A percentile compares a stretch with the other conserved stretches of the same genome.
phyloP scores from a whole-genome alignment of 2,329 filamentous ascomycete genomes.

The Dissoconium aciculare region DNA sequence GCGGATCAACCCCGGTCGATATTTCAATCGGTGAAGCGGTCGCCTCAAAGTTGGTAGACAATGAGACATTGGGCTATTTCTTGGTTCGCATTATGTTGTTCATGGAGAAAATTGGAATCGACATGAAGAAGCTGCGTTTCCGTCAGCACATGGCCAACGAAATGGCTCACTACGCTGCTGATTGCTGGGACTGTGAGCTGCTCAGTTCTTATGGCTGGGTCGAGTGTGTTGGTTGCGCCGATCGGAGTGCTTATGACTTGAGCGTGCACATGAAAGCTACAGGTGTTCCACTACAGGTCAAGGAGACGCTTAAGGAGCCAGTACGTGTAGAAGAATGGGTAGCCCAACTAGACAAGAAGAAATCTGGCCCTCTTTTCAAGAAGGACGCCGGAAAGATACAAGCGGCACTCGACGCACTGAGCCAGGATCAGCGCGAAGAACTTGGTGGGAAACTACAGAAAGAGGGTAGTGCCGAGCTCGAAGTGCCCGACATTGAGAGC shows the following conservation, averaged over 20 bases:
- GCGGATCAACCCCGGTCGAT: constrained; percentile 60
- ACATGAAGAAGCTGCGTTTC: constrained; percentile 80
- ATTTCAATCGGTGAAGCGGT: constrained; percentile 80
- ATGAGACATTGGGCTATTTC: constrained; percentile 97
- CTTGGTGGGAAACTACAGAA: constrained; percentile 58
- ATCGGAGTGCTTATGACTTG: constrained; percentile 87
- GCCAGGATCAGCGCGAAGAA: constrained; percentile 69
- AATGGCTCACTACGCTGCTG: constrained; percentile 85
- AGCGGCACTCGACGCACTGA: constrained; percentile 56
- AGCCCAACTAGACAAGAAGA: constrained; percentile 81
- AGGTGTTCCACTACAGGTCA: constrained; percentile 68
- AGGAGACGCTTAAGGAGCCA: constrained; percentile 66
- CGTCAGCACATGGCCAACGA: constrained; percentile 90
- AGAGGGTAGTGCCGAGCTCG: constrained; percentile 60
- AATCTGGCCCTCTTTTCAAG: constrained; percentile 89
- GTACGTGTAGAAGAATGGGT: constrained; percentile 74
- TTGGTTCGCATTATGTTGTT: constrained; percentile 85
- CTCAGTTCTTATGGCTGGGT: constrained; percentile 91
- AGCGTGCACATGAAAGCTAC: constrained; percentile 89
- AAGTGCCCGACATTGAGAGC: constrained; percentile 51
- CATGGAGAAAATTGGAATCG: constrained; percentile 74
- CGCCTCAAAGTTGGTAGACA: constrained; percentile 68
- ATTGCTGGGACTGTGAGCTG: constrained; percentile 97
- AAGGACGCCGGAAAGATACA: constrained; percentile 83
- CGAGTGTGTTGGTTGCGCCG: constrained; percentile 93